phyloP scores from a whole-genome alignment of 441 rosid genomes.

The Kokia cookei region DNA sequence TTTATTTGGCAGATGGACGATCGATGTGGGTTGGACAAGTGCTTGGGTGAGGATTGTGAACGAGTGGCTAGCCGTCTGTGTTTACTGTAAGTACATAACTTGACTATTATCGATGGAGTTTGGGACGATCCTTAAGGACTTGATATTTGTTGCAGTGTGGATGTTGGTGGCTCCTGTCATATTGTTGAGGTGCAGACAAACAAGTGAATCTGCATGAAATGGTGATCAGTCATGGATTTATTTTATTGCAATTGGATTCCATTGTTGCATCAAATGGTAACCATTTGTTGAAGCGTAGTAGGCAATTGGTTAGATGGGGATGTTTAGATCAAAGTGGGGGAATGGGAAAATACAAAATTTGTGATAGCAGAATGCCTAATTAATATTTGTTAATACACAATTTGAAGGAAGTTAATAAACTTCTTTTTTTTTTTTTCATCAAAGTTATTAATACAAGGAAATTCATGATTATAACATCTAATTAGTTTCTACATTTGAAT shows the following conservation, averaged over 20 bases:
- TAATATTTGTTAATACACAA: slow-evolving; percentile 12
- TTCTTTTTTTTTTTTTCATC: not conserved
- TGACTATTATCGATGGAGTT: not conserved
- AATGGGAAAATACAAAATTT: not conserved
- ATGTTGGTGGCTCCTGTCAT: slow-evolving; percentile 76
- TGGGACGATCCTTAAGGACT: too few species aligned
- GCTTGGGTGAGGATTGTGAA: slow-evolving; percentile 91
- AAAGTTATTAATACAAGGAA: not conserved
- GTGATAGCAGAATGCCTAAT: not conserved
- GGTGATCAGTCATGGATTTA: not conserved
- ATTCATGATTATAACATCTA: not conserved
- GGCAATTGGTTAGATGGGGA: not conserved
- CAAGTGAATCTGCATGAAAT: slow-evolving; percentile 31
- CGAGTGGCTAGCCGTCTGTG: slow-evolving; percentile 93
- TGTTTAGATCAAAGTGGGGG: not conserved
- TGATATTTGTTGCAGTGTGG: slow-evolving; percentile 61
- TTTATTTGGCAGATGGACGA: slow-evolving; percentile 70
- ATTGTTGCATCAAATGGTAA: not conserved
- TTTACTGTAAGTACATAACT: slow-evolving; percentile 55
- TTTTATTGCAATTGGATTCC: not conserved
- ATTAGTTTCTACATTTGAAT: too few species aligned
- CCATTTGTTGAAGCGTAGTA: not conserved
- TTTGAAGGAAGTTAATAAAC: not conserved
- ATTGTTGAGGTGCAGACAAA: slow-evolving; percentile 37
- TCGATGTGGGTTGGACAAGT: slow-evolving; percentile 98